phyloP scores from a whole-genome alignment of 177 flowering plant species.

The Vitis hybrid region DNA sequence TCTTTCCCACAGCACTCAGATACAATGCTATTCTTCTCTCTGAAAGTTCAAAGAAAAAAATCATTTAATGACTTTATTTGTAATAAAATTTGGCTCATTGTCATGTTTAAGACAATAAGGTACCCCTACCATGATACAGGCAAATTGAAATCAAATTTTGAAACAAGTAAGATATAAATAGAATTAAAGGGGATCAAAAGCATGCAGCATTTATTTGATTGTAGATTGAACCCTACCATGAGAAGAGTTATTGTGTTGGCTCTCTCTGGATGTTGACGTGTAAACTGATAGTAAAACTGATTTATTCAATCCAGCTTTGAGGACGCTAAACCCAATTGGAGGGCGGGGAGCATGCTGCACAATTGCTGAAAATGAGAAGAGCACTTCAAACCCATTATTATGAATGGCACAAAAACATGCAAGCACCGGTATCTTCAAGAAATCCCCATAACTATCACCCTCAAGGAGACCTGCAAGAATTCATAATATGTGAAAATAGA shows the following conservation, averaged over 20 bases:
- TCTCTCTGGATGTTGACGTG: slow-evolving; percentile 41
- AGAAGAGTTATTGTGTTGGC: slow-evolving; percentile 36
- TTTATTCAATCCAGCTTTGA: slow-evolving; percentile 95
- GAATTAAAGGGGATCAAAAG: not conserved
- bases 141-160: no score
- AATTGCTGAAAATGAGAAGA: slow-evolving; percentile 84
- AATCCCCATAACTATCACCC: slow-evolving; percentile 64
- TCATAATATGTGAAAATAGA: not conserved
- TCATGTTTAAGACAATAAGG: no score
- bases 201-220: not conserved
- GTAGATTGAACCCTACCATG: slow-evolving; percentile 49
- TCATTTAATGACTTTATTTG: slow-evolving; percentile 5
- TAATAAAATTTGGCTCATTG: no score
- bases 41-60: slow-evolving; percentile 32
- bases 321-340: slow-evolving; percentile 89
- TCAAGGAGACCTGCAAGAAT: slow-evolving; percentile 69
- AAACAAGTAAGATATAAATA: not conserved
- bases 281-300: slow-evolving; percentile 91
- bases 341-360: slow-evolving; percentile 78
- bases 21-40: slow-evolving; percentile 86
- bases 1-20: slow-evolving; percentile 76
- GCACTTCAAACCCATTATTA: slow-evolving; percentile 86
- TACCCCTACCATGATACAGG: no score
- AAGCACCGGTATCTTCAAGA: slow-evolving; percentile 76
- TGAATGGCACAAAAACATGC: slow-evolving; percentile 87